phyloP scores from a whole-genome alignment of 805 yeast species.

The Wickerhamomyces kurtzmanii region DNA sequence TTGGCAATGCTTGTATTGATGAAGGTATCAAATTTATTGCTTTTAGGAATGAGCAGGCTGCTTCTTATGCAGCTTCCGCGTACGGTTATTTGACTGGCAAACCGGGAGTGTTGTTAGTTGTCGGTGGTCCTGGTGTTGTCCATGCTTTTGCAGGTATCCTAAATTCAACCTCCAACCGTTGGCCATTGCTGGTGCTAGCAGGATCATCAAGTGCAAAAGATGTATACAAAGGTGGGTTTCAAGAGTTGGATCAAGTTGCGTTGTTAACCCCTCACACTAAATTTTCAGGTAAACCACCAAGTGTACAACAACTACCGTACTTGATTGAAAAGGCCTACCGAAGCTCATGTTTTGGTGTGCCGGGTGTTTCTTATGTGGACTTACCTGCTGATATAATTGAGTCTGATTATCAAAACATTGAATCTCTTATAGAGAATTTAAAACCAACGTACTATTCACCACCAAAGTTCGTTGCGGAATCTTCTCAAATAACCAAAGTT shows the following conservation, averaged over 20 bases:
- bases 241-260: constrained; percentile 58
- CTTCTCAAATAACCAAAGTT: constrained; percentile 22
- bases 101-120: constrained; percentile 62
- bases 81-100: constrained; percentile 56
- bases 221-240: constrained; percentile 54
- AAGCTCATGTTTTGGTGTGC: constrained; percentile 34
- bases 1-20: constrained; percentile 50
- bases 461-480: constrained; percentile 28
- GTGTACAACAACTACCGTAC: constrained; percentile 23
- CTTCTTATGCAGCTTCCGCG: constrained; percentile 66
- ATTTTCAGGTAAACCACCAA: constrained; percentile 34
- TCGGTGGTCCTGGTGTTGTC: constrained; percentile 69
- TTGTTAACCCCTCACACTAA: constrained; percentile 38
- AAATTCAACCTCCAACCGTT: constrained; percentile 50
- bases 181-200: constrained; percentile 59
- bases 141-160: constrained; percentile 61
- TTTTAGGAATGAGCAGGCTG: constrained; percentile 66
- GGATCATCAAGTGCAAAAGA: constrained; percentile 46
- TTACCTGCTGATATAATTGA: constrained; percentile 52
- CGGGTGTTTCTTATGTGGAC: constrained; percentile 57
- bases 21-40: constrained; percentile 46
- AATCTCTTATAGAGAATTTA: constrained; percentile 1
- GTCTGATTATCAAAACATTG: constrained; percentile 1
- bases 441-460: constrained; percentile 1
- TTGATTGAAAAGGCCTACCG: constrained; percentile 37